phyloP scores from a whole-genome alignment of 805 yeast genomes.

The Candida boidinii region DNA sequence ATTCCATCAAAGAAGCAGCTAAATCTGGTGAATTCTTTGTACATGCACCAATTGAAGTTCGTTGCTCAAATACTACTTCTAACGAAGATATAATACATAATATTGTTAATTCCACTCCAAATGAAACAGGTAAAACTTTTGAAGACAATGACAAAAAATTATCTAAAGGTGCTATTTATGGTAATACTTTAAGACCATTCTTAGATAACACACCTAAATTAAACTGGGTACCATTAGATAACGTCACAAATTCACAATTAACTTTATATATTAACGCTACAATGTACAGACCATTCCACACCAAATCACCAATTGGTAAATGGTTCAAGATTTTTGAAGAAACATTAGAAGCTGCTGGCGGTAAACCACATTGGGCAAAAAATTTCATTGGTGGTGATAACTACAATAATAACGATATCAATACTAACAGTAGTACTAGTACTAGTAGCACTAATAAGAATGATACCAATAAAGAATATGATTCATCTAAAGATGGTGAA shows the following conservation, averaged over 20 bases:
- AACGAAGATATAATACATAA: too few relatives aligned
- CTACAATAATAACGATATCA: constrained; percentile 7
- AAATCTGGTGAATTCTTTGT: constrained; percentile 60
- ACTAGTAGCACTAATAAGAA: too few relatives aligned
- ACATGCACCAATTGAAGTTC: constrained; percentile 92
- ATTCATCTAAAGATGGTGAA: constrained; percentile 50
- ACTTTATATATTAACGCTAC: constrained; percentile 89
- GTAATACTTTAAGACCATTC: constrained; percentile 74
- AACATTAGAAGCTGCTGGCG: constrained; percentile 68
- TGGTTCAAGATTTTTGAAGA: constrained; percentile 86
- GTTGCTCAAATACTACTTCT: constrained; percentile 81
- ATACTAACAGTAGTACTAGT: not conserved
- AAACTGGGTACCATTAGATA: constrained; percentile 44
- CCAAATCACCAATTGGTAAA: constrained; percentile 59
- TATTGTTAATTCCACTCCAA: constrained; percentile 21
- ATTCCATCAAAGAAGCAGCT: constrained; percentile 54
- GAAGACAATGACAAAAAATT: constrained; percentile 39
- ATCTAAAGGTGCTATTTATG: constrained; percentile 74
- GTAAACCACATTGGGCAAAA: constrained; percentile 98
- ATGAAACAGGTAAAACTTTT: constrained; percentile 10
- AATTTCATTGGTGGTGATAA: constrained; percentile 63
- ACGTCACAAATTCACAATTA: constrained; percentile 63
- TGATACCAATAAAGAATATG: constrained; percentile 33
- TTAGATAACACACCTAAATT: constrained; percentile 73
- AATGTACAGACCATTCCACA: constrained; percentile 88